These are phyloP conservation scores for Lathyrus oleraceus DNA, from an alignment of 306 rosid genomes.

Conservation along the genomic window DNA sequence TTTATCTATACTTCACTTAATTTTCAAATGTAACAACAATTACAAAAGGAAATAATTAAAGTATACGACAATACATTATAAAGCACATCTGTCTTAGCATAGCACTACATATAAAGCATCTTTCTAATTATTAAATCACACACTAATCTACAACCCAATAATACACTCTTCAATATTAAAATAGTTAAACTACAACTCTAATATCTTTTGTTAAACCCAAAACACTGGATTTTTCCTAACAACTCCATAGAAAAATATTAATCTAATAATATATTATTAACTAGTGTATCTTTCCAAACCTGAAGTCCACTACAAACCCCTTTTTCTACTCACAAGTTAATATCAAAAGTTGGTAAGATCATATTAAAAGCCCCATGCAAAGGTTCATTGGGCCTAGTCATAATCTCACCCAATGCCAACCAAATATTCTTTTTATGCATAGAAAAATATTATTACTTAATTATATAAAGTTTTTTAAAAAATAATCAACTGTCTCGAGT, in stretches of 20 bases:
- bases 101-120: slow-evolving; percentile 79
- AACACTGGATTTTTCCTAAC: slow-evolving; percentile 61
- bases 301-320: slow-evolving; percentile 70
- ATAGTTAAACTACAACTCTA: slow-evolving; percentile 41
- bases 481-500: no score
- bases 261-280: slow-evolving; percentile 24
- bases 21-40: no score
- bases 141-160: slow-evolving; percentile 58
- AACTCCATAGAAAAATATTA: slow-evolving; percentile 45
- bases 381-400: slow-evolving; percentile 93
- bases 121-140: slow-evolving; percentile 55
- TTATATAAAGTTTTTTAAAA: background rate
- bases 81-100: slow-evolving; percentile 49
- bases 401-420: slow-evolving; percentile 88
- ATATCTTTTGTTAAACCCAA: slow-evolving; percentile 60
- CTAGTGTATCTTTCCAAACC: slow-evolving; percentile 67
- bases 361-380: slow-evolving; percentile 48
- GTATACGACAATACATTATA: slow-evolving; percentile 32
- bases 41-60: background rate
- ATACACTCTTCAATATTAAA: slow-evolving; percentile 51
- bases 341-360: slow-evolving; percentile 57
- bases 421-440: slow-evolving; percentile 71
- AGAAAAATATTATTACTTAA: slow-evolving; percentile 10
- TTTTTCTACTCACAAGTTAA: slow-evolving; percentile 42
- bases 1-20: no score